Evolutionary conservation across 1,284 basidiomycete species (phyloP), one percentile per base, ranked within the genome.

Genomic region (Austroboletus rostrupii): DNA sequence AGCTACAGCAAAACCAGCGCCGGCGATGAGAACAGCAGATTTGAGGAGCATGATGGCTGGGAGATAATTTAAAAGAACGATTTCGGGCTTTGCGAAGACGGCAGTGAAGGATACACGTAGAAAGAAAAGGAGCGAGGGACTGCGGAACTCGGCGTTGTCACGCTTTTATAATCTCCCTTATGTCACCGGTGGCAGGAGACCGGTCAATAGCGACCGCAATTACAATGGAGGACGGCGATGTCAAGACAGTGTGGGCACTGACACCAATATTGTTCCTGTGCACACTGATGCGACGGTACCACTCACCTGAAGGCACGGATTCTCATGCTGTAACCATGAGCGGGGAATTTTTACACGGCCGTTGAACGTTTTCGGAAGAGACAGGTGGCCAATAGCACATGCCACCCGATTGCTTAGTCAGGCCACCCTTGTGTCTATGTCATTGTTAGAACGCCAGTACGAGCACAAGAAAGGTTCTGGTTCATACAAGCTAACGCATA

Each of bases 1-100:
- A 26, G 77, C 77, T 57, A 69, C 69, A 53, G 67, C 72, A 59
- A 72, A 64, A 55, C 71, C 70, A 58, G 72, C 68, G 47, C 61
- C 74, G 48, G 60, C 61, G 36, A 71, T 51, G 53, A 73, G 57
- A 57, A 70, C 51, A 49, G 63, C 61, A 47, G 64, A 19, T 49
- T 54, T 54, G 55, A 70, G 53, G 36, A 65, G 59, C 61, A 61
- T 69, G 45, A 16, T n/a, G n/a, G 29, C 3, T 26, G 14, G 20
- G 20, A 29, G 33, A 37, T 42, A 41, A 41, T 17, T 41, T 40
- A 51, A 28, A 43, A 32, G 21, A n/a, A 2, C 3, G 48, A 36
- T 16, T 39, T 32, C 31, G 14, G 28, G 11, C 5, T 37, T 38
- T 29, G 33, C 33, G 29, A 28, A n/a, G 16, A 21, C 23, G 36